These are phyloP conservation scores for Drechmeria coniospora DNA, from an alignment of 2,329 filamentous ascomycete genomes.

Conservation along the genomic window DNA sequence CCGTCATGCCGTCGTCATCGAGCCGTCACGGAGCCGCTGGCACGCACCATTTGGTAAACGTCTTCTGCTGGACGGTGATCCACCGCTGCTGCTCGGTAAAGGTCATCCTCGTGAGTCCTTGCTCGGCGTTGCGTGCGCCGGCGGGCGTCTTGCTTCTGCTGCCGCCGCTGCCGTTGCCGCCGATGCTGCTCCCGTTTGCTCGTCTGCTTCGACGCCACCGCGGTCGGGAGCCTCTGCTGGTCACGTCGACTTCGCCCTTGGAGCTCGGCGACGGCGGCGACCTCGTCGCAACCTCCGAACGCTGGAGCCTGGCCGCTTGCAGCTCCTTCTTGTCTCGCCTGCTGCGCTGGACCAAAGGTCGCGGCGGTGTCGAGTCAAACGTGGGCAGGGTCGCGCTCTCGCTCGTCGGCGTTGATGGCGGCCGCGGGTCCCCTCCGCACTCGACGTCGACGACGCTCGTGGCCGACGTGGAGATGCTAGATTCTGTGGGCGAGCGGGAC, in stretches of 20 bases:
- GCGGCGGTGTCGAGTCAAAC: slow-evolving; percentile 10
- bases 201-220: slow-evolving; percentile 15
- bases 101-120: slow-evolving; percentile 42
- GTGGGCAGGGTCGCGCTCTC: slow-evolving; percentile 6
- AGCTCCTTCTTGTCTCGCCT: slow-evolving; percentile 31
- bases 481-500: slow-evolving; percentile 3
- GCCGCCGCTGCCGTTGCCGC: neutral
- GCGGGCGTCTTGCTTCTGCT: slow-evolving; percentile 19
- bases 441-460: slow-evolving; percentile 10
- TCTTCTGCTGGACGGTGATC: slow-evolving; percentile 88
- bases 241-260: slow-evolving; percentile 9
- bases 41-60: slow-evolving; percentile 79
- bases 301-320: slow-evolving; percentile 32
- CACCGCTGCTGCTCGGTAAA: slow-evolving; percentile 50
- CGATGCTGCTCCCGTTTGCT: neutral
- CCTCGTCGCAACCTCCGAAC: slow-evolving; percentile 20
- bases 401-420: slow-evolving; percentile 5
- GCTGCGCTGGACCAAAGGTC: slow-evolving; percentile 21
- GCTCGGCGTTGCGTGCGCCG: slow-evolving; percentile 30
- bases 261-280: slow-evolving; percentile 6
- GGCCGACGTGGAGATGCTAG: slow-evolving; percentile 9
- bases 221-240: slow-evolving; percentile 5
- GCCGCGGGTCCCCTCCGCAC: neutral
- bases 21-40: neutral
- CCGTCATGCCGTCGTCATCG: neutral